Conservation (phyloP, 1,284 basidiomycete species). For the Cutaneotrichosporon cyanovorans region DNA sequence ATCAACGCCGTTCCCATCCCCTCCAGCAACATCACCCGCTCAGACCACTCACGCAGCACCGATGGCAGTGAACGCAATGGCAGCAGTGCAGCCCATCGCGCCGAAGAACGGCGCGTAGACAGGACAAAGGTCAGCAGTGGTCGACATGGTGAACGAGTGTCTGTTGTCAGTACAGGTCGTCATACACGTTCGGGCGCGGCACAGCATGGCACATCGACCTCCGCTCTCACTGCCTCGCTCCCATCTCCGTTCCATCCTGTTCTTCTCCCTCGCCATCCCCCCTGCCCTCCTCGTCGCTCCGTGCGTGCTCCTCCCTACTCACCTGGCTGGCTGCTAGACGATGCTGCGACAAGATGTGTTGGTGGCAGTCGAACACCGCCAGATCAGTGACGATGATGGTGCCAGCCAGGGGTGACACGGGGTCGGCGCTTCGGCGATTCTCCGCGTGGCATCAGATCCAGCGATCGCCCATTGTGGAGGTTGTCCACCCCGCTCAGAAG, state of each 20-base stretch:
- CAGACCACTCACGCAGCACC: conserved; percentile 44
- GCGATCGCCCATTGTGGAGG: conserved; percentile 9
- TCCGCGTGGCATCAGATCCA: background rate
- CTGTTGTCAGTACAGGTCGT: conserved; percentile 4
- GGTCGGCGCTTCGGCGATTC: conserved; percentile 2
- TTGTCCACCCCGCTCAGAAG: background rate
- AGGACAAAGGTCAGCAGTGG: conserved; percentile 64
- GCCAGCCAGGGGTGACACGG: conserved; percentile 1
- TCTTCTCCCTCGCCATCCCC: background rate
- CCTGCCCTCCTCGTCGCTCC: background rate
- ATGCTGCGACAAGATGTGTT: background rate
- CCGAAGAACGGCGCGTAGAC: conserved; percentile 97
- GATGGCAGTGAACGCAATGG: conserved; percentile 89
- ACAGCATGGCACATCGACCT: no score
- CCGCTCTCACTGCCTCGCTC: no score
- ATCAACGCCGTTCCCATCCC: no score
- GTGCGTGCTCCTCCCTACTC: no score
- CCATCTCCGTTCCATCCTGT: no score
- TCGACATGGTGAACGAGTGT: conserved; percentile 6
- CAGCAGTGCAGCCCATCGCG: conserved; percentile 92
- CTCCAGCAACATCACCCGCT: background rate
- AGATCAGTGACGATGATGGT: conserved; percentile 1
- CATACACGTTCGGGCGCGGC: no score
- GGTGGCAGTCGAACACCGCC: background rate
- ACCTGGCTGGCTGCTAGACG: background rate